Base-by-base conservation (phyloP, 2,329 filamentous ascomycete species). In the Mycosphaerella arachidis region DNA sequence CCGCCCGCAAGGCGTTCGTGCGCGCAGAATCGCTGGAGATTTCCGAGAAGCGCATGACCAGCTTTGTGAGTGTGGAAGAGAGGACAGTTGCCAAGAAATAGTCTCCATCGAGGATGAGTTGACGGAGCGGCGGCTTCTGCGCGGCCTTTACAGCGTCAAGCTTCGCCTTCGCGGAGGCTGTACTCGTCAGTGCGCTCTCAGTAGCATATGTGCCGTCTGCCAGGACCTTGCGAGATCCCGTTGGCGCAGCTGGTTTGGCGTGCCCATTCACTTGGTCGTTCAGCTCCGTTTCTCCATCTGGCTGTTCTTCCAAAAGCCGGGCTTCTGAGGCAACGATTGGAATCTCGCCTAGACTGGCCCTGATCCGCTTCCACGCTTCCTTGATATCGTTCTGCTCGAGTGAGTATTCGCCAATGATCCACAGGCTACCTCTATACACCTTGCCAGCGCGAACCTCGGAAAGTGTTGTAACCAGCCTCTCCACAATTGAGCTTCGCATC, bases 401-500 rank as follows among this genome's bases (percentile, higher is more conserved):
- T 31, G 92, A 96, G 75, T 97, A 99, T 76, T 99, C 94, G 73
- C 94, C 94, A 67, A 99, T 87, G 69, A 97, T 96, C 94, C 94
- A 99, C 65, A 99, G 82, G 50, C 95, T 94, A 52, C 94, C 94
- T 59, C 94, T 86, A 75, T 97, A 99, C 16, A 99, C 93, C 80
- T 97, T 99, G 50, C 94, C 94, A 63, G 94, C 92, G 61, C 94
- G 88, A 29, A 99, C 94, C 75, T 99, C 94, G 69, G 88, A 88
- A 48, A 99, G 81, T 1, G 94, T 97, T 13, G 90, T 89, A 6
- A 97, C 92, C 16, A 99, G 81, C 62, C 92, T 89, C 70, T 89
- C 86, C 6, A 97, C 88, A 67, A 99, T 97, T 0, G 90, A 89
- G 35, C 87, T 85, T 62, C 94, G 87, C 59, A 99, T 83, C 68